A percentile compares a stretch with the other conserved stretches of the same genome.
These are phyloP conservation scores for Penicillium expansum DNA, from an alignment of 2,329 filamentous ascomycete genomes.

Conservation along the genomic window DNA sequence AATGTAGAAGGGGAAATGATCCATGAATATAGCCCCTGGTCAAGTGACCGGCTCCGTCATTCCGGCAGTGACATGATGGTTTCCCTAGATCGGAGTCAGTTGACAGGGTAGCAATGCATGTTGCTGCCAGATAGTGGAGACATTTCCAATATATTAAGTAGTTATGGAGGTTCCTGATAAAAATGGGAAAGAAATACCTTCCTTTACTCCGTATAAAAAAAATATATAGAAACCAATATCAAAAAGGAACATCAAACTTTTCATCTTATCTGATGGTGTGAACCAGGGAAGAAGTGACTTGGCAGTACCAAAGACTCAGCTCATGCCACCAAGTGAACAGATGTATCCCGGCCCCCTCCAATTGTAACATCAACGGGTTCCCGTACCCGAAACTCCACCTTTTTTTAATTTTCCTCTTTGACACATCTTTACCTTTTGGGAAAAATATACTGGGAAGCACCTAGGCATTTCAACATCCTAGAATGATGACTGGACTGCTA, in stretches of 20 bases:
- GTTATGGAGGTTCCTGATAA: background rate
- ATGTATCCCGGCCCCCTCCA: constrained; percentile 1
- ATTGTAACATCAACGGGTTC: background rate
- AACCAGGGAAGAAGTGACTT: constrained; percentile 6
- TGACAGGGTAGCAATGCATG: constrained; percentile 1
- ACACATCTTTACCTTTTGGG: background rate
- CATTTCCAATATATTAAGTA: background rate
- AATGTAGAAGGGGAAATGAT: background rate
- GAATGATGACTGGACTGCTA: background rate
- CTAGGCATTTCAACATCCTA: background rate
- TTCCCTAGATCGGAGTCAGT: background rate
- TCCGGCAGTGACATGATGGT: background rate
- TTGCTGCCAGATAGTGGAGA: constrained; percentile 3
- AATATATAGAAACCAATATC: background rate
- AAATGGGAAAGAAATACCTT: background rate
- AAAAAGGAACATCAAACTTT: background rate
- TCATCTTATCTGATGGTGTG: constrained; percentile 26
- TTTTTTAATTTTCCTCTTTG: background rate
- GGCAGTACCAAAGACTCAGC: constrained; percentile 7
- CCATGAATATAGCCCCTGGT: background rate
- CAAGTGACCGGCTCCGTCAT: background rate
- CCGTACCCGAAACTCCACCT: constrained; percentile 13
- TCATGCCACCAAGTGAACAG: constrained; percentile 1
- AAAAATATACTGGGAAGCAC: background rate
- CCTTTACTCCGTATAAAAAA: no score